Conservation (phyloP, 75 land plant genomes). For the Adiantum capillusveneris region DNA sequence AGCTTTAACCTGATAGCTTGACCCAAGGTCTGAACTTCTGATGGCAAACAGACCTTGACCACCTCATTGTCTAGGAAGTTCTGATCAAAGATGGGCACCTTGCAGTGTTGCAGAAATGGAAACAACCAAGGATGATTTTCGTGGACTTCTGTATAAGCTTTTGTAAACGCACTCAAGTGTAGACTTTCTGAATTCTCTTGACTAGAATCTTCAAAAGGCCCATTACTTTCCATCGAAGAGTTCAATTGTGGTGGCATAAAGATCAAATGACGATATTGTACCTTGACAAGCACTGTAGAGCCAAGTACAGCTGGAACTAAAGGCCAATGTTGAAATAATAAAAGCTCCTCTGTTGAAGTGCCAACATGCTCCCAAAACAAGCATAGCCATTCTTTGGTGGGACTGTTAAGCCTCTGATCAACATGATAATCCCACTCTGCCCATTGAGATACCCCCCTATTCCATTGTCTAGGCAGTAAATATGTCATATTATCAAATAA, state of each 20-base stretch:
- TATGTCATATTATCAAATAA: slow-evolving; percentile 48
- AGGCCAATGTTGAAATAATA: slow-evolving; percentile 82
- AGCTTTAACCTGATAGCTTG: slow-evolving; percentile 62
- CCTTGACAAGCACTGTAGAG: slow-evolving; percentile 62
- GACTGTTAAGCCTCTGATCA: slow-evolving; percentile 28
- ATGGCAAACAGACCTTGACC: slow-evolving; percentile 35
- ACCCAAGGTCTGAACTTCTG: slow-evolving; percentile 51
- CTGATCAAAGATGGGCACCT: slow-evolving; percentile 68
- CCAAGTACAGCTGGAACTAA: slow-evolving; percentile 71
- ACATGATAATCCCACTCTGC: slow-evolving; percentile 57
- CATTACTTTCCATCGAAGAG: not conserved
- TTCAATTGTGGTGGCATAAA: slow-evolving; percentile 59
- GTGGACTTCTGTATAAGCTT: slow-evolving; percentile 35
- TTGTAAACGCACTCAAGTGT: not conserved
- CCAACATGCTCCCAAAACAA: slow-evolving; percentile 64
- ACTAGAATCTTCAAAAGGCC: too few relatives aligned
- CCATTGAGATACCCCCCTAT: slow-evolving; percentile 58
- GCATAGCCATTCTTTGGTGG: slow-evolving; percentile 72
- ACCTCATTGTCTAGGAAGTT: slow-evolving; percentile 51
- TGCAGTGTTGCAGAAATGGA: slow-evolving; percentile 53
- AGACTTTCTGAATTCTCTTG: too few relatives aligned
- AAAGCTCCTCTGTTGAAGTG: slow-evolving; percentile 45
- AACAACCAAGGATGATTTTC: slow-evolving; percentile 69
- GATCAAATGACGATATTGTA: slow-evolving; percentile 49
- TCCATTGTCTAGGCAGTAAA: slow-evolving; percentile 56